Evolutionary conservation across 1,284 basidiomycete genomes (phyloP).

Genomic region (Sutorius eximius): DNA sequence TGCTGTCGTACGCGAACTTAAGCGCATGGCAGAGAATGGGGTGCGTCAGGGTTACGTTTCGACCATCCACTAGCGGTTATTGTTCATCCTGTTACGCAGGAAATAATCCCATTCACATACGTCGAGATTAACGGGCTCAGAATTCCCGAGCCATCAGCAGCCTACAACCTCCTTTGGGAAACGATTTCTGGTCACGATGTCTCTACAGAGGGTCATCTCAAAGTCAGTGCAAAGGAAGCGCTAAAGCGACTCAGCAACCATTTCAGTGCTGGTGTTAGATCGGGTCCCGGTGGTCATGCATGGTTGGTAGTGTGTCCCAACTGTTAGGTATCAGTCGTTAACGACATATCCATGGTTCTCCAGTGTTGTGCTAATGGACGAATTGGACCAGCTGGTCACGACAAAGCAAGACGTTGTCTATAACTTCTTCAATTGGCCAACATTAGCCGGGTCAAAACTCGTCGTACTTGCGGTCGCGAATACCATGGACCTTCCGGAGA

Average conservation of each 20-base stretch:
- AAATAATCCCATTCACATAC: constrained; percentile 92
- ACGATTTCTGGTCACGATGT: constrained; percentile 76
- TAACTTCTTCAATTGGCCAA: constrained; percentile 99
- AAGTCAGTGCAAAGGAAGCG: constrained; percentile 69
- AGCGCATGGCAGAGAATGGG: constrained; percentile 78
- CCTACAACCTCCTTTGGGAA: constrained; percentile 90
- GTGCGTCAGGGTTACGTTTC: constrained; percentile 42
- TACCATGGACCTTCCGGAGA: constrained; percentile 96
- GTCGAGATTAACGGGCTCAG: constrained; percentile 98
- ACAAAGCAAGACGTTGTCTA: constrained; percentile 97
- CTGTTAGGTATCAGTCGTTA: not conserved
- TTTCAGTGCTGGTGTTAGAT: constrained; percentile 54
- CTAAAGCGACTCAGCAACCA: constrained; percentile 63
- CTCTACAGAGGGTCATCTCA: constrained; percentile 58
- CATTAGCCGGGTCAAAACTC: constrained; percentile 80
- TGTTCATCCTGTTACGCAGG: constrained; percentile 45
- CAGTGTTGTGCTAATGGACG: constrained; percentile 97
- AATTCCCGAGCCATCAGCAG: constrained; percentile 85
- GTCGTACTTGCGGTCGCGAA: constrained; percentile 98
- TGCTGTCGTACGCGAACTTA: constrained; percentile 85
- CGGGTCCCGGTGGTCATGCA: constrained; percentile 69
- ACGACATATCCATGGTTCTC: not conserved
- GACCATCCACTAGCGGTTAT: not conserved
- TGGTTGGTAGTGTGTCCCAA: constrained; percentile 46
- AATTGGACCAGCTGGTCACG: constrained; percentile 95